Conservation (phyloP, 805 yeast species). For the Hanseniaspora mollemarum region DNA sequence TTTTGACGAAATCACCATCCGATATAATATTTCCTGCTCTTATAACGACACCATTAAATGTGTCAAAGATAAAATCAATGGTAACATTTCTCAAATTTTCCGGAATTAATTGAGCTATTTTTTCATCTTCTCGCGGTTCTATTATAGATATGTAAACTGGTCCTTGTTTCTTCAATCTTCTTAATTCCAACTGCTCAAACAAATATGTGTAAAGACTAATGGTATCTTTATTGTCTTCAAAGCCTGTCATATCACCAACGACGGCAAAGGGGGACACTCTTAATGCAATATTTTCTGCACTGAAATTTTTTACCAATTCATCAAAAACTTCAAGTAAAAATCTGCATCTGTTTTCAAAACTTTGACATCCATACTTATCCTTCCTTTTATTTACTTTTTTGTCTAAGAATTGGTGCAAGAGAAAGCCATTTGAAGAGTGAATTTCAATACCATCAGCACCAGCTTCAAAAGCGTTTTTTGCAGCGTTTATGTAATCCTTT, state of each 20-base stretch:
- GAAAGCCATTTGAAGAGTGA: slow-evolving; percentile 58
- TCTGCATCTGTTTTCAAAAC: slow-evolving; percentile 41
- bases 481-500: slow-evolving; percentile 36
- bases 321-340: slow-evolving; percentile 41
- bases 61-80: slow-evolving; percentile 33
- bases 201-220: slow-evolving; percentile 35
- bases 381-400: slow-evolving; percentile 36
- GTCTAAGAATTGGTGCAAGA: slow-evolving; percentile 46
- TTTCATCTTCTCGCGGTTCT: slow-evolving; percentile 35
- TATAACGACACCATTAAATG: slow-evolving; percentile 32
- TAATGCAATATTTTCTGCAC: slow-evolving; percentile 39
- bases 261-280: slow-evolving; percentile 39
- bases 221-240: slow-evolving; percentile 32
- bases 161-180: slow-evolving; percentile 29
- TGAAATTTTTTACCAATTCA: slow-evolving; percentile 40
- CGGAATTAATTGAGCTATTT: too few species aligned
- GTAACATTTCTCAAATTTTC: slow-evolving; percentile 24
- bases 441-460: slow-evolving; percentile 54
- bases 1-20: slow-evolving; percentile 24
- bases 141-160: slow-evolving; percentile 23
- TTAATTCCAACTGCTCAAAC: slow-evolving; percentile 33
- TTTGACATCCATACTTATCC: slow-evolving; percentile 44
- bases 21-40: slow-evolving; percentile 33
- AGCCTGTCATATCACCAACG: slow-evolving; percentile 34
- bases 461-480: slow-evolving; percentile 30